These are phyloP conservation scores for Edaphochlamys debaryana DNA, from an alignment of 139 green algal genomes.

Conservation along the genomic window DNA sequence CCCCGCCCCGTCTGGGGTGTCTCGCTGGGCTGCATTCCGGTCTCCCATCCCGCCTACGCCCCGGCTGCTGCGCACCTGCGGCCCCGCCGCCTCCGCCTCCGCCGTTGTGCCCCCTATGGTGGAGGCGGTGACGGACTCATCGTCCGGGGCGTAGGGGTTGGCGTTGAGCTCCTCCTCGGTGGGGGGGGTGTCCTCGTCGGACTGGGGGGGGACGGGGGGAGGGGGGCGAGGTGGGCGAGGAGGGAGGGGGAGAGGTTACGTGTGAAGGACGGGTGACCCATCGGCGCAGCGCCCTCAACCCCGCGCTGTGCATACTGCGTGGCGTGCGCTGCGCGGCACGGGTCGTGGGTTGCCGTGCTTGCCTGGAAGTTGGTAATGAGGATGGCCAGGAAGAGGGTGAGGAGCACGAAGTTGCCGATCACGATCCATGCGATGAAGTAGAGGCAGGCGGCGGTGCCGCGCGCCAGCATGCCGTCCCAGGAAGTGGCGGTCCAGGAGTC, in stretches of 20 bases:
- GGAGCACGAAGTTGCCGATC: conserved; percentile 74
- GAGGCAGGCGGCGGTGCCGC: conserved; percentile 33
- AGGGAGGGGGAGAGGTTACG: not conserved
- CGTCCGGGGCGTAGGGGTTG: conserved; percentile 16
- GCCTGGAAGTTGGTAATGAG: conserved; percentile 59
- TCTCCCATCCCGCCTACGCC: too few relatives aligned
- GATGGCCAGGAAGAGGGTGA: conserved; percentile 80
- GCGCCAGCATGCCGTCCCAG: conserved; percentile 42
- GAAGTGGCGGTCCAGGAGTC: conserved; percentile 43
- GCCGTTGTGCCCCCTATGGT: not conserved
- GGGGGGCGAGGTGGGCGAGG: too few relatives aligned
- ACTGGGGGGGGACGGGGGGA: not conserved
- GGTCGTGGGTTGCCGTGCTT: too few relatives aligned
- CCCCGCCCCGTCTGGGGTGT: too few relatives aligned
- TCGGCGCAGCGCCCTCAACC: not conserved
- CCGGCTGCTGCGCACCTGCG: not conserved
- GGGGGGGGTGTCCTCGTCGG: conserved; percentile 18
- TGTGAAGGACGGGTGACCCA: not conserved
- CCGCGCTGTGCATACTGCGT: too few relatives aligned
- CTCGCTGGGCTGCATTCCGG: too few relatives aligned
- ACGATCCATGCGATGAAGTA: conserved; percentile 65
- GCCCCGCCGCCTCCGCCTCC: not conserved
- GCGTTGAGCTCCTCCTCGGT: conserved; percentile 4
- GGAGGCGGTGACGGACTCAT: conserved; percentile 13
- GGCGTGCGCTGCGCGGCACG: too few relatives aligned